Percentiles rank a stretch among this genome's conserved stretches.
These are phyloP conservation scores for Cruciata laevipes DNA, from an alignment of 257 asterid species.

Conservation along the genomic window DNA sequence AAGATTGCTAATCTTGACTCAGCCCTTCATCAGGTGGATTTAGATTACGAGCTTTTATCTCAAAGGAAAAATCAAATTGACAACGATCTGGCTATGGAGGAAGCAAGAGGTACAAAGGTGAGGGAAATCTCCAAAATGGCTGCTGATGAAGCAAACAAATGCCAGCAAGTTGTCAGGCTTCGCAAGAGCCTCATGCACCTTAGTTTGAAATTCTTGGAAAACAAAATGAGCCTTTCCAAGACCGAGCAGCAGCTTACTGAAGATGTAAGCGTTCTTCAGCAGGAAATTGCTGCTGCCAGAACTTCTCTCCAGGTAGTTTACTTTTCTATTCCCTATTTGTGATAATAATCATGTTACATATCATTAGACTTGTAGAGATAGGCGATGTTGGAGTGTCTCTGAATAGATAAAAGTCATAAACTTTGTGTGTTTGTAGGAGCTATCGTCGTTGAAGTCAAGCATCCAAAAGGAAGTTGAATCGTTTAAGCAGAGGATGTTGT, in stretches of 20 bases:
- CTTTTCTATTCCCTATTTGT: no score
- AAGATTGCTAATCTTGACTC: slow-evolving; percentile 27
- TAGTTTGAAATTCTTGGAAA: slow-evolving; percentile 26
- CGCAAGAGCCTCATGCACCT: slow-evolving; percentile 29
- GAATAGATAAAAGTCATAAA: no score
- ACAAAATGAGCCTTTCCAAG: slow-evolving; percentile 31
- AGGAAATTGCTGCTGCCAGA: slow-evolving; percentile 30
- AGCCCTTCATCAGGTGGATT: slow-evolving; percentile 24
- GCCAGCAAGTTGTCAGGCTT: slow-evolving; percentile 28
- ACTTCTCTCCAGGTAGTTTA: slow-evolving; percentile 36
- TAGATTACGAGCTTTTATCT: slow-evolving; percentile 24
- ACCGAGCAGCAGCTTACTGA: slow-evolving; percentile 34
- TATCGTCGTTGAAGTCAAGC: slow-evolving; percentile 33
- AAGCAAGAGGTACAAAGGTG: slow-evolving; percentile 26
- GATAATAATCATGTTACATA: neutral
- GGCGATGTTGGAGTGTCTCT: neutral
- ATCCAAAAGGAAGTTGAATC: slow-evolving; percentile 40
- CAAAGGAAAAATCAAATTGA: slow-evolving; percentile 32
- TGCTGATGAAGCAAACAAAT: slow-evolving; percentile 30
- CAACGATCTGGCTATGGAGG: slow-evolving; percentile 25
- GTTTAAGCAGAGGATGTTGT: slow-evolving; percentile 32
- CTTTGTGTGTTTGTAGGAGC: slow-evolving; percentile 23
- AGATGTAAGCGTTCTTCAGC: slow-evolving; percentile 28
- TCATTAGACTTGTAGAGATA: neutral
- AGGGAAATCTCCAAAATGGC: slow-evolving; percentile 33